Evolutionary conservation across 306 rosid species (phyloP).

Genomic region (Betula pendula): DNA sequence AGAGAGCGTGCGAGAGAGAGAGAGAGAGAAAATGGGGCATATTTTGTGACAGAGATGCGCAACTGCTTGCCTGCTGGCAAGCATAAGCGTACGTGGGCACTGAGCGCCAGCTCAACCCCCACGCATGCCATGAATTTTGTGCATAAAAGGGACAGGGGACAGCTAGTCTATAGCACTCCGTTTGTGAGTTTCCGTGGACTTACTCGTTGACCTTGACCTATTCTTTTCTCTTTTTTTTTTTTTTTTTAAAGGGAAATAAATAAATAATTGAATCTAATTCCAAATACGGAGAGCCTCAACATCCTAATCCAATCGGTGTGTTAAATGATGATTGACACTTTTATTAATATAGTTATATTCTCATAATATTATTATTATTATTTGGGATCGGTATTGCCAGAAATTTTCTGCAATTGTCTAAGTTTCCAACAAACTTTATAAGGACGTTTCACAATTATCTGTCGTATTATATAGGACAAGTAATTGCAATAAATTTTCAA

Average conservation of each 20-base stretch:
- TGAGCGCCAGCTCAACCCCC: conserved; percentile 30
- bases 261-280: not conserved
- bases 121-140: conserved; percentile 14
- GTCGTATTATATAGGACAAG: too few relatives aligned
- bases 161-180: not conserved
- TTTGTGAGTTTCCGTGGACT: not conserved
- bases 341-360: too few relatives aligned
- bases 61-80: conserved; percentile 17
- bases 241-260: too few relatives aligned
- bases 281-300: too few relatives aligned
- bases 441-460: too few relatives aligned
- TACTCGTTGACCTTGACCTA: not conserved
- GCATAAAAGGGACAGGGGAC: not conserved
- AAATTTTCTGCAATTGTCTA: too few relatives aligned
- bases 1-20: not conserved
- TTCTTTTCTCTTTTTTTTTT: not conserved
- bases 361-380: too few relatives aligned
- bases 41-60: conserved; percentile 4
- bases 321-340: too few relatives aligned
- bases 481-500: too few relatives aligned
- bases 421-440: too few relatives aligned
- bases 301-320: too few relatives aligned
- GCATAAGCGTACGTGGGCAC: conserved; percentile 26
- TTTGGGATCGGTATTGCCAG: too few relatives aligned
- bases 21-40: not conserved